Percentiles rank a stretch among this genome's conserved stretches.
These are phyloP conservation scores for Eremomyces bilateralis DNA, from an alignment of 495 filamentous ascomycete species.

Conservation along the genomic window DNA sequence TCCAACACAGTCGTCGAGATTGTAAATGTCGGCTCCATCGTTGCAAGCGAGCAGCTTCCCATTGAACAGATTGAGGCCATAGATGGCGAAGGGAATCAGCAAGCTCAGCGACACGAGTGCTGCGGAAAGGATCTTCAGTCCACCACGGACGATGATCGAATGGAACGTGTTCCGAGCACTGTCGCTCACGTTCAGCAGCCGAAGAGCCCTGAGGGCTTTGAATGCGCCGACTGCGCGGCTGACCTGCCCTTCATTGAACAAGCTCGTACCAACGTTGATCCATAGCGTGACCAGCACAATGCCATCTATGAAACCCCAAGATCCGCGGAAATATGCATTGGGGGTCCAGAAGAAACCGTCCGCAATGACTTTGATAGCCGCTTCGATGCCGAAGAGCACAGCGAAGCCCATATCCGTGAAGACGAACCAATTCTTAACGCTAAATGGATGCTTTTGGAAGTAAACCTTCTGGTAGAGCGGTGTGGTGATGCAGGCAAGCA, in stretches of 20 bases:
- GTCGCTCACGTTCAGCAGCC: constrained; percentile 86
- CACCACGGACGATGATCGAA: constrained; percentile 79
- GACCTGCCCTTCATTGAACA: constrained; percentile 55
- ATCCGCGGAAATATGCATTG: constrained; percentile 89
- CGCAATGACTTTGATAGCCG: constrained; percentile 78
- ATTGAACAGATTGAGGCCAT: constrained; percentile 79
- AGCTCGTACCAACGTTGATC: constrained; percentile 75
- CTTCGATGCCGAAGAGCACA: constrained; percentile 67
- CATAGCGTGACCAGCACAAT: constrained; percentile 84
- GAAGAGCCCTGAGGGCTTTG: constrained; percentile 86
- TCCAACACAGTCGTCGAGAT: constrained; percentile 53
- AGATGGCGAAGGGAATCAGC: constrained; percentile 89
- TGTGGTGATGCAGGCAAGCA: constrained; percentile 85
- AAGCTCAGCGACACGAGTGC: constrained; percentile 87
- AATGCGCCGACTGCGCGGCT: constrained; percentile 87
- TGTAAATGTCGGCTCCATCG: constrained; percentile 32
- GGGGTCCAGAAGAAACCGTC: constrained; percentile 96
- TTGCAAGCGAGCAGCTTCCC: constrained; percentile 67
- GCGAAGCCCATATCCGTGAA: constrained; percentile 85
- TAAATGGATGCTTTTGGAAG: constrained; percentile 33
- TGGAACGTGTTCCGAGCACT: constrained; percentile 93
- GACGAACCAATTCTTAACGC: constrained; percentile 67
- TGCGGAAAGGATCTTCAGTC: constrained; percentile 65
- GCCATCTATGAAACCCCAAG: constrained; percentile 93
- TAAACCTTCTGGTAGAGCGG: constrained; percentile 81